Evolutionary conservation across 1,284 basidiomycete species (phyloP), one percentile per base, ranked within the genome.

Genomic region (Filobasidium uniguttulatum): DNA sequence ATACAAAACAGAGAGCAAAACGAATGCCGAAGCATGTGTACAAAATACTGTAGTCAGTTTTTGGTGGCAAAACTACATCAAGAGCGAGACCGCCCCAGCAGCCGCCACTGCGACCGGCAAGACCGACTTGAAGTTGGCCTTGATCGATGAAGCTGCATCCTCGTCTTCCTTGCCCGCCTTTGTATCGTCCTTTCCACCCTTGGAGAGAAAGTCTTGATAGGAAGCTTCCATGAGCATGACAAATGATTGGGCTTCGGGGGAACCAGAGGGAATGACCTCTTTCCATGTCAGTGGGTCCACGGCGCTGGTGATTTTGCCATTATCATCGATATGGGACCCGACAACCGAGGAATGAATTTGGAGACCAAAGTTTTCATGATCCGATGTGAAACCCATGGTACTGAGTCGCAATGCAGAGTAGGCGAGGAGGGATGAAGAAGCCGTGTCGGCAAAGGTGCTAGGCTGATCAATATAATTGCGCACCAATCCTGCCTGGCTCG

Each of bases 381-480:
- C 57, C 50, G 63, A 59, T 20, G 66, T 67, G 17, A 70, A 55
- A 47, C 59, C 57, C 15, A 70, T 52, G 7, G 64, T 65, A n/a
- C 67, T 64, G n/a, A 70, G 56, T 8, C 70, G 65, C 41, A 85
- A 87, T 3, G 85, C 83, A 0, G 82, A 79, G 49, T 80, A 75
- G 0, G 86, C 83, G 47, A 91, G 70, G 30, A 93, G 73, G 0
- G 85, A 79, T 0, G 84, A 80, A 5, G 80, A 79, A 0, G 85
- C 69, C 0, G 81, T 76, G 58, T 93, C 88, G 59, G 78, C 74
- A 60, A 91, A 91, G 38, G 78, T 76, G 5, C 61, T 62, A 1
- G 67, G 49, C 40, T 78, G 68, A 62, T 81, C 77, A 17, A 80
- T 75, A 63, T 91, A 91, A 69, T 91, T 91, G 37, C 73, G 72